Evolutionary conservation across 306 rosid genomes (phyloP).

Genomic region (Corylus avellana): DNA sequence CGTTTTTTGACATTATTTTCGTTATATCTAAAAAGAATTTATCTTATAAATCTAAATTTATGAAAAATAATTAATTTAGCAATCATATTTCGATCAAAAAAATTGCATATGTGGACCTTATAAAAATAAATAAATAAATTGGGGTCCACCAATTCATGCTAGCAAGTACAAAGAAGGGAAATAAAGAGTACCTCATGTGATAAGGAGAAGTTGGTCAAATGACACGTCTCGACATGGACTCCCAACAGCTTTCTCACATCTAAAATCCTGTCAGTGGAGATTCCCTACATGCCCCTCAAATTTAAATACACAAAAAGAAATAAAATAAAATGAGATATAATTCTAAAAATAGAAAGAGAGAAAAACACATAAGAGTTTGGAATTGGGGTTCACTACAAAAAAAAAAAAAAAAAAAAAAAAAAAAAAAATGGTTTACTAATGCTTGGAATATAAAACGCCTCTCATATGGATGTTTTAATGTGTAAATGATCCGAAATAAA

Average conservation of each 20-base stretch:
- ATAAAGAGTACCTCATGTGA: constrained; percentile 63
- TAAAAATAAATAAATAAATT: background rate
- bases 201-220: constrained; percentile 74
- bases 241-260: constrained; percentile 82
- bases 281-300: constrained; percentile 46
- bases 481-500: too few species aligned
- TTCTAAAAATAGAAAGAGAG: too few species aligned
- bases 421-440: too few species aligned
- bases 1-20: background rate
- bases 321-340: background rate
- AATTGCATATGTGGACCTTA: background rate
- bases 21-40: too few species aligned
- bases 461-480: too few species aligned
- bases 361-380: too few species aligned
- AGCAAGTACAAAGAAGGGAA: background rate
- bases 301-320: background rate
- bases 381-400: too few species aligned
- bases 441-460: too few species aligned
- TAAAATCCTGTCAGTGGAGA: constrained; percentile 83
- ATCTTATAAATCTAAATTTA: too few species aligned
- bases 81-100: too few species aligned
- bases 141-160: background rate
- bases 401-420: too few species aligned
- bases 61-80: background rate
- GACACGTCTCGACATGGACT: constrained; percentile 82